Percentiles rank a stretch among this genome's conserved stretches.
phyloP scores from a whole-genome alignment of 2,329 filamentous ascomycete species.

The Ascochyta pisi region DNA sequence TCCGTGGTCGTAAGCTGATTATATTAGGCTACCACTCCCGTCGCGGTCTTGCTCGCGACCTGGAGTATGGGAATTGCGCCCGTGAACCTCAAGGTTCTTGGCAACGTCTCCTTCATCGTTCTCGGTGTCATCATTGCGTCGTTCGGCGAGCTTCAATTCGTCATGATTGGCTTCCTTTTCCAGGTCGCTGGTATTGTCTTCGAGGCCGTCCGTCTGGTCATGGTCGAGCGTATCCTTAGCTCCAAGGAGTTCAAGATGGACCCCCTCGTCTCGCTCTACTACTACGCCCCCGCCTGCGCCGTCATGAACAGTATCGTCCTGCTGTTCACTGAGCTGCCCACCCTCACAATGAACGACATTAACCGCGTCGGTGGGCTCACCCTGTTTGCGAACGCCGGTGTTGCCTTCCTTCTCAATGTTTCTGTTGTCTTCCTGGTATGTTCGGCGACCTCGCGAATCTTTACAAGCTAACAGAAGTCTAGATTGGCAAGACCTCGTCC shows the following conservation, averaged over 20 bases:
- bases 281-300: conserved; percentile 85
- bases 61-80: conserved; percentile 87
- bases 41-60: conserved; percentile 87
- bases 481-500: conserved; percentile 89
- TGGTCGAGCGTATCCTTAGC: conserved; percentile 83
- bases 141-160: conserved; percentile 94
- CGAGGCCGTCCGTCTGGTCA: conserved; percentile 81
- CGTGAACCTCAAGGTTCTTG: conserved; percentile 83
- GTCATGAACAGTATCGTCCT: conserved; percentile 79
- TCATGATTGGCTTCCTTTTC: conserved; percentile 78
- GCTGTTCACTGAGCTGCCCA: conserved; percentile 75
- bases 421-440: conserved; percentile 85
- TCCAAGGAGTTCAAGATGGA: conserved; percentile 92
- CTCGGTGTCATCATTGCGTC: conserved; percentile 94
- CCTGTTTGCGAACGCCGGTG: conserved; percentile 76
- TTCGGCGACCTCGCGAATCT: conserved; percentile 19
- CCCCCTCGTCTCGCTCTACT: conserved; percentile 85
- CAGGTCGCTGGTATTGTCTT: conserved; percentile 81
- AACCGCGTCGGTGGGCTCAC: conserved; percentile 75
- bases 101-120: conserved; percentile 94
- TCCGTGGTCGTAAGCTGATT: conserved; percentile 13
- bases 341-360: conserved; percentile 72
- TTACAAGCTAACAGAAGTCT: conserved; percentile 22
- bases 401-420: conserved; percentile 83
- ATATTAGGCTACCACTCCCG: conserved; percentile 84